Evolutionary conservation across 169 alveolate genomes (phyloP).

Genomic region (Plasmodium inui): DNA sequence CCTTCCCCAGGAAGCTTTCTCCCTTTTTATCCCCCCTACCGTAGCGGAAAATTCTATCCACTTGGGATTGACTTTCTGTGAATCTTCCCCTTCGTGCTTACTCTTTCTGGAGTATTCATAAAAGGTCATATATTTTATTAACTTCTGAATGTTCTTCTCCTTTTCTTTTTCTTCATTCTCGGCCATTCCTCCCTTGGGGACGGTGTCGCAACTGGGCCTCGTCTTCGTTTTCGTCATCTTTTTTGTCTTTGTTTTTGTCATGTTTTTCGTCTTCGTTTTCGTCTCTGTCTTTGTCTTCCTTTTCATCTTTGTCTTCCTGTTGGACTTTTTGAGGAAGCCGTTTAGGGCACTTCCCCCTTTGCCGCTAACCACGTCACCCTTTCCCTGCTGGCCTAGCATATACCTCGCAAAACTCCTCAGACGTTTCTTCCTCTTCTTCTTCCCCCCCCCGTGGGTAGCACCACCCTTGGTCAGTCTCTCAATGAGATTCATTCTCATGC

Average conservation of each 20-base stretch:
- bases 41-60: not conserved
- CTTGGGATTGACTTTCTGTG: not conserved
- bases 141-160: not conserved
- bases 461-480: not conserved
- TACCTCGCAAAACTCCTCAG: not conserved
- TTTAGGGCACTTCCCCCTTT: not conserved
- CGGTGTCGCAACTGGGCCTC: not conserved
- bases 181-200: not conserved
- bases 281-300: not conserved
- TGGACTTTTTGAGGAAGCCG: not conserved
- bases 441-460: not conserved
- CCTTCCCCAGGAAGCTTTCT: not conserved
- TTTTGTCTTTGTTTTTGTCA: not conserved
- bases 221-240: not conserved
- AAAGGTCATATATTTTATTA: slow-evolving; percentile 1
- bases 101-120: not conserved
- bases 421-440: not conserved
- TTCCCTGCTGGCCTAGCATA: not conserved
- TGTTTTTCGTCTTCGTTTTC: not conserved
- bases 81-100: not conserved
- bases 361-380: not conserved
- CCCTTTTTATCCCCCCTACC: not conserved
- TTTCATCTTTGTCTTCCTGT: too few species aligned
- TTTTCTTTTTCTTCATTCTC: not conserved
- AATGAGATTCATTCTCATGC: slow-evolving; percentile 15